Evolutionary conservation across 305 asterid genomes (phyloP), one percentile per base, ranked within the genome.

Genomic region (Fraxinus greggii): DNA sequence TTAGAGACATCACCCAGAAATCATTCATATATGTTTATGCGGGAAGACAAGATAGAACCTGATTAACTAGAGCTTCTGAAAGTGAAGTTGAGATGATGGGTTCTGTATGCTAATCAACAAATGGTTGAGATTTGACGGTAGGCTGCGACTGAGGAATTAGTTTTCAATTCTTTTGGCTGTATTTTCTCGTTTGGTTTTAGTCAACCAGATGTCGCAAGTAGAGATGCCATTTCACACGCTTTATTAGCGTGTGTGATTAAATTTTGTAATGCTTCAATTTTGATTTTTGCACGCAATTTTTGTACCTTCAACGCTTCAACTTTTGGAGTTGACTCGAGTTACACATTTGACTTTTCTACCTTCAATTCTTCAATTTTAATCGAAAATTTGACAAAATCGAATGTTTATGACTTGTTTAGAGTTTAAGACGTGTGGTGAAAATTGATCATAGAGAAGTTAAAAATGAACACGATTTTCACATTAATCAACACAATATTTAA

Each of bases 111-210:
- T 4, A 31, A 54, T 65, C 79, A 77, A 78, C 77, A 84, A 80
- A 84, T 36, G 76, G 88, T 75, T 78, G 89, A 80, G 79, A 80
- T 80, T 88, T 86, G 82, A 45, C 19, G 89, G 86, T 0, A 29
- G 40, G 40, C 40, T 67, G 38, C 5, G 40, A 12, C 24, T 0
- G 40, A 15, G 21, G 21, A 29, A 69, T 69, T 13, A 28, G 4
- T 29, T 29, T 28, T 13, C 1, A 3, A 4, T 69, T 69, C n/a
- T 29, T 31, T 31, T 69, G 23, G 75, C 40, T 13, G 9, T 29
- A 69, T 24, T 69, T 69, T 13, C 75, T 69, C 33, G 75, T 69
- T 69, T 28, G 75, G 21, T 69, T 69, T 29, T 69, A 31, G 75
- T 69, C 75, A 69, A 69, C 75, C 24, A 29, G 38, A 65, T 26